Evolutionary conservation across 2,329 filamentous ascomycete genomes (phyloP), one percentile per base, ranked within the genome.

Genomic region (Shiraia sp.): DNA sequence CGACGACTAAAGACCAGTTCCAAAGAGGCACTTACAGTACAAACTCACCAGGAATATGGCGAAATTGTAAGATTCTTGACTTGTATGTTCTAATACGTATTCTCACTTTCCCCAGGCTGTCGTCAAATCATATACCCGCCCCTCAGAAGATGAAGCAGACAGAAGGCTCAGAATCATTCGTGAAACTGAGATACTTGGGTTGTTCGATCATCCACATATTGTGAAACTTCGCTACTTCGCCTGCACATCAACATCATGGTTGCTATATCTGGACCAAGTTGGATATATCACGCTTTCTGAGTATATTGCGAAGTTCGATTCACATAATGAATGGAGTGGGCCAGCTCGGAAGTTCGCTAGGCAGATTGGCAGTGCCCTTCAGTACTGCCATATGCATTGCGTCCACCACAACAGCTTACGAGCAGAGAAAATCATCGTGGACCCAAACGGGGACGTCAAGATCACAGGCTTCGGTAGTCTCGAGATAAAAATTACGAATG

Each of bases 301-400:
- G n/a, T 32, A 22, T 32, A 22, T 32, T 19, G 19, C 31, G 31
- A 10, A 10, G 10, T 22, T 22, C 19, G 8, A 22, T 4, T 22
- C 19, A 8, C 17, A 32, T 10, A 19, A 19, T n/a, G 22, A 19
- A n/a, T 10, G n/a, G 10, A 22, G 31, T 19, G 31, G 17, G 10
- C 17, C 10, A 12, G 31, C 10, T n/a, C 31, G 31, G 10, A 19
- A 32, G n/a, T 32, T 32, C n/a, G 31, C 31, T 10, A 8, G 17
- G 10, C 31, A 32, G 22, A 32, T 32, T 22, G 31, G 31, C 17
- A 32, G 31, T 22, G 31, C 31, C 16, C 31, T 32, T 19, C 10
- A 19, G 10, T 32, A 32, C 17, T 32, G 31, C 10, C 31, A 22
- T 19, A 4, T 22, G 17, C 15, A 32, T 13, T 32, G 15, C 17